Conservation (phyloP, 257 asterid genomes). For the Anisodus tanguticus region DNA sequence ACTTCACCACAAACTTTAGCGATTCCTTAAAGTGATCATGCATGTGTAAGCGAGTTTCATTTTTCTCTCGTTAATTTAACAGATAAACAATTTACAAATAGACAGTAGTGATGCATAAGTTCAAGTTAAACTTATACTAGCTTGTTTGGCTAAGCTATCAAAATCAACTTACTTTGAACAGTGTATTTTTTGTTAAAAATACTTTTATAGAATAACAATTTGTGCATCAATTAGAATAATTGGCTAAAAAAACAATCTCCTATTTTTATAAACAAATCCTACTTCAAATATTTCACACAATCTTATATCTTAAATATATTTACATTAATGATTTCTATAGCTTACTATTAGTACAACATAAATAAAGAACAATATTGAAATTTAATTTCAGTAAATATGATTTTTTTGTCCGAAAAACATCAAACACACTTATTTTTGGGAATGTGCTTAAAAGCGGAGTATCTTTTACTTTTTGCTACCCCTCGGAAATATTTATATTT, state of each 20-base stretch:
- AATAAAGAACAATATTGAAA: neutral
- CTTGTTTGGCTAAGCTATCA: neutral
- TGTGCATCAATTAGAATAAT: neutral
- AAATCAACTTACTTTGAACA: neutral
- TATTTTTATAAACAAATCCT: neutral
- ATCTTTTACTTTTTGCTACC: neutral
- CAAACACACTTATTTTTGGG: neutral
- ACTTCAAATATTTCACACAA: neutral
- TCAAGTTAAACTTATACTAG: neutral
- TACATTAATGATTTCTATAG: neutral
- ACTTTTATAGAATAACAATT: neutral
- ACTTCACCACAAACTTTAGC: rapidly evolving
- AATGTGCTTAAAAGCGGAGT: neutral
- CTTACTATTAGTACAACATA: neutral
- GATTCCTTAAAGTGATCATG: neutral
- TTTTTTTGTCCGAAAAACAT: neutral
- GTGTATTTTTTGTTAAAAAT: neutral
- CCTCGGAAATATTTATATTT: neutral
- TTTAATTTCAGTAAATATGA: neutral
- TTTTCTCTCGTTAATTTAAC: neutral
- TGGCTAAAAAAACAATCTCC: neutral
- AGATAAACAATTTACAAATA: neutral
- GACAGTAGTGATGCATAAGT: neutral
- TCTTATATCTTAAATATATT: neutral
- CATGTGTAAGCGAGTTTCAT: neutral